Evolutionary conservation across 2,329 filamentous ascomycete genomes (phyloP), one percentile per base, ranked within the genome.

Genomic region (Talaromyces rugulosus): DNA sequence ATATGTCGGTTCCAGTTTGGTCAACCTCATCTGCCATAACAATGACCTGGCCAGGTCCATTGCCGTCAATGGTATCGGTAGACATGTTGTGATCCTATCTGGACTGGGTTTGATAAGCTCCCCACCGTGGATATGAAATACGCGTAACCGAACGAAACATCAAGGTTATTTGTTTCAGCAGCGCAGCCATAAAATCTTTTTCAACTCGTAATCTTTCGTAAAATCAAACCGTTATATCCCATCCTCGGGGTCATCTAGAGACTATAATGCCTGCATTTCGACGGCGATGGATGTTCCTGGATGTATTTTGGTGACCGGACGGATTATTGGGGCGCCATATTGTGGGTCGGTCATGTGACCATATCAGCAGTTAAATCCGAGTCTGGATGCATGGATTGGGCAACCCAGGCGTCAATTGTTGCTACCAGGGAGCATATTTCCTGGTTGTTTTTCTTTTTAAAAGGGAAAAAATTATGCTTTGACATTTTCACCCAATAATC

Each of bases 1-100:
- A 74, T 47, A 82, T 81, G 63, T 80, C 77, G 30, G 78, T 77
- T 50, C 80, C 79, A 9, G 75, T 75, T 64, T 80, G 77, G 62
- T 82, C 80, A 28, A 82, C 74, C 65, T 82, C 80, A 68, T 82
- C 80, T 14, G 80, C 80, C 64, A 76, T 80, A 44, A 82, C 77
- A 59, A 82, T 75, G 55, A 77, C 74, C 50, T 77, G 74, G 40
- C 74, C 73, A 36, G 70, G 63, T 66, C 71, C 65, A 42, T 67
- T 65, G 36, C 60, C 55, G 55, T 71, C 70, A 28, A 36, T 69
- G 63, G 60, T 74, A 71, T 73, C 75, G 74, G 23, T 62, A 52
- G 60, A 59, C 60, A 60, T 55, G 11, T 54, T 61, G 53, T 42
- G 42, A 12, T 55, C 51, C 34, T 51, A 44, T 23, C 51, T 52